A percentile compares a stretch with the other conserved stretches of the same genome.
Conservation (phyloP, 2,329 filamentous ascomycete species). For the Davidsoniella virescens region DNA sequence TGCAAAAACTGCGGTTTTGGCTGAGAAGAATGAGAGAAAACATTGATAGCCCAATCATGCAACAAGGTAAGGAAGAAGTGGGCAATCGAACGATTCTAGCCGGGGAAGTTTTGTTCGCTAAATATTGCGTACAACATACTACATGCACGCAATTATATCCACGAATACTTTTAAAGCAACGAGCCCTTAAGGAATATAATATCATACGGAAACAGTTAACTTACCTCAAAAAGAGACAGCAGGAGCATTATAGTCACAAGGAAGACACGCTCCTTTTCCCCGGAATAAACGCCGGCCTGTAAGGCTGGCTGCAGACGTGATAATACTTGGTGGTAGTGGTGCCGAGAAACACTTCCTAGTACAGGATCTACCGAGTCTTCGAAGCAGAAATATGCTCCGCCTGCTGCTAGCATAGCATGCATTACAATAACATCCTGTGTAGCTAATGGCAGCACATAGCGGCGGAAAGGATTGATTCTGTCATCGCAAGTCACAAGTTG, state of each 20-base stretch:
- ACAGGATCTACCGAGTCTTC: slow-evolving; percentile 2
- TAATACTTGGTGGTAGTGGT: slow-evolving; percentile 8
- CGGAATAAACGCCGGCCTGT: not conserved
- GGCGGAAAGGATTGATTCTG: slow-evolving; percentile 5
- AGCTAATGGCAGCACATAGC: slow-evolving; percentile 6
- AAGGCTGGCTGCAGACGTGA: slow-evolving; percentile 4
- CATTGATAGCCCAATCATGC: too few species aligned
- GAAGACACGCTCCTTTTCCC: slow-evolving; percentile 5
- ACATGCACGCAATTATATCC: too few species aligned
- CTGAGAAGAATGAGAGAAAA: too few species aligned
- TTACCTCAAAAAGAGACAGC: slow-evolving; percentile 11
- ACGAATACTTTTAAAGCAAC: too few species aligned
- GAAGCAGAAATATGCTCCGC: slow-evolving; percentile 11
- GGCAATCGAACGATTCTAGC: too few species aligned
- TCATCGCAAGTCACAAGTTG: slow-evolving; percentile 5
- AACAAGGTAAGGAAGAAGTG: too few species aligned
- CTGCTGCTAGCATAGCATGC: slow-evolving; percentile 10
- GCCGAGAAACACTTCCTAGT: slow-evolving; percentile 6
- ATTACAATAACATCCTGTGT: slow-evolving; percentile 9
- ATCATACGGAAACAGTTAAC: not conserved
- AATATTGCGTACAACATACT: too few species aligned
- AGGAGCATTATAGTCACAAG: slow-evolving; percentile 10
- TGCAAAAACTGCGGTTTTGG: too few species aligned
- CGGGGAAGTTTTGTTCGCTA: too few species aligned
- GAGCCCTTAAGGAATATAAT: too few species aligned